These are phyloP conservation scores for Dothideomycetidae sp. DNA, from an alignment of 2,329 filamentous ascomycete species.

Conservation along the genomic window DNA sequence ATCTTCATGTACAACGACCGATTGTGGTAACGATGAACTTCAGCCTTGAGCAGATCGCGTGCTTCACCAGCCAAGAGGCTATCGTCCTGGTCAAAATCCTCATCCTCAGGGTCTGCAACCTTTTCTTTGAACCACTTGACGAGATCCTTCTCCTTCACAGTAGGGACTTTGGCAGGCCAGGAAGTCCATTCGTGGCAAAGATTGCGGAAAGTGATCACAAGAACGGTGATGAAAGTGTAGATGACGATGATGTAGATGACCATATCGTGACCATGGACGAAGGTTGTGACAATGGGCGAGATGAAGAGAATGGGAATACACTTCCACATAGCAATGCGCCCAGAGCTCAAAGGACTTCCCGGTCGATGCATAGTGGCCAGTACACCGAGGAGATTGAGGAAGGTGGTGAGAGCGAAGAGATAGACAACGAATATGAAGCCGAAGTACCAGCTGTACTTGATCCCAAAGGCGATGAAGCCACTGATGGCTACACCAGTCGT, in stretches of 20 bases:
- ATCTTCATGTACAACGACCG: slow-evolving; percentile 30
- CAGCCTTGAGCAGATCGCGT: slow-evolving; percentile 31
- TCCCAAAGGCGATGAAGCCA: slow-evolving; percentile 13
- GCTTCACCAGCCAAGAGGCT: slow-evolving; percentile 36
- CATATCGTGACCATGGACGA: slow-evolving; percentile 38
- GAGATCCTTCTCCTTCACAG: slow-evolving; percentile 36
- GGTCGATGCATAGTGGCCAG: slow-evolving; percentile 13
- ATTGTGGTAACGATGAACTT: slow-evolving; percentile 31
- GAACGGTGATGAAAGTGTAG: slow-evolving; percentile 37
- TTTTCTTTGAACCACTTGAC: slow-evolving; percentile 34
- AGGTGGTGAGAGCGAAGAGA: slow-evolving; percentile 42
- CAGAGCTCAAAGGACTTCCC: slow-evolving; percentile 26
- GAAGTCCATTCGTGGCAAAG: slow-evolving; percentile 45
- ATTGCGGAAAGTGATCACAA: slow-evolving; percentile 40
- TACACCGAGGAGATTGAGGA: slow-evolving; percentile 38
- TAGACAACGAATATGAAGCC: slow-evolving; percentile 48
- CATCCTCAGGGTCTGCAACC: slow-evolving; percentile 11
- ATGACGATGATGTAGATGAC: slow-evolving; percentile 42
- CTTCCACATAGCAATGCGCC: slow-evolving; percentile 40
- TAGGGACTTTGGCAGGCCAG: slow-evolving; percentile 40
- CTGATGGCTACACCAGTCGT: slow-evolving; percentile 11
- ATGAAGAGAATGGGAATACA: slow-evolving; percentile 43
- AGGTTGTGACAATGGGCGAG: slow-evolving; percentile 43
- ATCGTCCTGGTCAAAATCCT: slow-evolving; percentile 19
- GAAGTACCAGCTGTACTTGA: slow-evolving; percentile 10